Conservation (phyloP, 257 asterid genomes). For the Sherardia arvensis region DNA sequence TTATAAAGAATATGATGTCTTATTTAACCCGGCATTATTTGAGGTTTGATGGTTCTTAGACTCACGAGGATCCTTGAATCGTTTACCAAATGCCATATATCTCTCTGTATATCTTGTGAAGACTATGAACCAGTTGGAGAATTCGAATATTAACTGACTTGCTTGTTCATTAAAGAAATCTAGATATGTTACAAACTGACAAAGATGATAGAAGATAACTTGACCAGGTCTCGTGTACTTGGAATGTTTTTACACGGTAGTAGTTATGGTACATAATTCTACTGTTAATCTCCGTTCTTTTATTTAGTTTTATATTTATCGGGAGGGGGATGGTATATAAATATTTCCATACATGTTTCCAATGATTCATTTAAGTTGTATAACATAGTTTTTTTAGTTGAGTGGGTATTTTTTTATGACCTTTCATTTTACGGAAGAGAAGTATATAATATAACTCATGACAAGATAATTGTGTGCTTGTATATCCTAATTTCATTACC, state of each 20-base stretch:
- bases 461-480: background rate
- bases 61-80: background rate
- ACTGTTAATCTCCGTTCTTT: too few species aligned
- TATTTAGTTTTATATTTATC: too few species aligned
- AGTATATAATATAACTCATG: background rate
- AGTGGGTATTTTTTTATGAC: background rate
- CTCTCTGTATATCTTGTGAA: background rate
- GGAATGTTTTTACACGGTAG: too few species aligned
- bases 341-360: too few species aligned
- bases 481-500: background rate
- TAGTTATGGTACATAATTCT: too few species aligned
- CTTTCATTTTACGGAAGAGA: background rate
- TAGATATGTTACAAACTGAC: too few species aligned
- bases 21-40: background rate
- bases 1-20: too few species aligned
- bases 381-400: too few species aligned
- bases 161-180: background rate
- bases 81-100: background rate
- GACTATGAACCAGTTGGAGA: background rate
- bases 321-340: too few species aligned
- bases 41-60: background rate
- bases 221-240: background rate
- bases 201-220: background rate
- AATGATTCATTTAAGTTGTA: too few species aligned
- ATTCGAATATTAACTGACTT: background rate